Evolutionary conservation across 108 stramenopile species (phyloP), one percentile per base, ranked within the genome.

Genomic region (Nitzschia inconspicua): DNA sequence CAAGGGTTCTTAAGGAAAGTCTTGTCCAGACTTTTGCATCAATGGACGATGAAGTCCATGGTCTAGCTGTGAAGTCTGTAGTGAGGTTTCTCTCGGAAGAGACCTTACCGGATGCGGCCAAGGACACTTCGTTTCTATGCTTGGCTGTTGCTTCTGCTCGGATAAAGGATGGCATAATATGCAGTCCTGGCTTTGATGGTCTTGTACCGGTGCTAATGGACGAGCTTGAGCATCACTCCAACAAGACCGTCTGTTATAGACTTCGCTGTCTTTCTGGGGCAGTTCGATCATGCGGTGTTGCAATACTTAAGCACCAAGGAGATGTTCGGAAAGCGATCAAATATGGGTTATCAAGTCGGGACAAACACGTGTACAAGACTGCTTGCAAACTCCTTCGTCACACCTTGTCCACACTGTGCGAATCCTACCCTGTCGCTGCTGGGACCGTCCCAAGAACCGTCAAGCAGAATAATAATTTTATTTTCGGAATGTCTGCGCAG

Each of bases 301-400:
- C 69, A 20, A 72, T 91, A 6, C 58, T 80, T 43, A 59, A 65
- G 24, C 82, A 91, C 61, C 68, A 74, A 1, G 57, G 79, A 29
- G 60, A 47, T 2, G 74, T 95, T 14, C 47, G 43, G 35, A 58
- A 68, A 16, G 73, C 85, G 14, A 69, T 95, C 16, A 61, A 70
- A 7, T 83, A 81, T 62, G 77, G 86, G 11, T 56, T 90, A 1
- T 49, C 70, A 20, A 83, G 83, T 50, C 51, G 75, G 24, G 84
- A 92, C 65, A 86, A 91, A 54, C 75, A 86, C 52, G 68, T 78
- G 3, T 78, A 81, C 69, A 95, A 95, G 60, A 86, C 82, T 8
- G 94, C 89, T 8, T 89, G 88, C 56, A 95, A 95, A 57, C 79
- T 95, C 14, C 68, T 95, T 24, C 75, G 94, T 14, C 90, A 91